phyloP scores from a whole-genome alignment of 306 rosid species.

The Astragalus glycyphyllos region DNA sequence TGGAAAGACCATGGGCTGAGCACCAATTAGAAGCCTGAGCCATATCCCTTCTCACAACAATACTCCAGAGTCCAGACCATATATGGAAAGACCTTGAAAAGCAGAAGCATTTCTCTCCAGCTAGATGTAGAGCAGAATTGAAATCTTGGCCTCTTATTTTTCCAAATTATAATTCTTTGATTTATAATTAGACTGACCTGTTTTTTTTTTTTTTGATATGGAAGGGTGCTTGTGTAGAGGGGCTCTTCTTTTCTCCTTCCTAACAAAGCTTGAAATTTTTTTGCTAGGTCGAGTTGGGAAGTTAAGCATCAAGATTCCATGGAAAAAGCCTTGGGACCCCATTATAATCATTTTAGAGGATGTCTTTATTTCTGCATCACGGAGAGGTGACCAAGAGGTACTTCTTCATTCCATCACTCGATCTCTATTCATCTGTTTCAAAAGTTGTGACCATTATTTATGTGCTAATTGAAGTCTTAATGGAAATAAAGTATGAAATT shows the following conservation, averaged over 20 bases:
- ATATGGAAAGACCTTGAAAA: constrained; percentile 6
- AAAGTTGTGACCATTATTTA: constrained; percentile 3
- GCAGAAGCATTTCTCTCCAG: constrained; percentile 9
- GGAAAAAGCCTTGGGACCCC: constrained; percentile 98
- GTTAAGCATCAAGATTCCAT: constrained; percentile 95
- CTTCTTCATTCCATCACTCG: constrained; percentile 16
- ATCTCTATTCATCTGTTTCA: constrained; percentile 20
- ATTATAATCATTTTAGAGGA: constrained; percentile 79
- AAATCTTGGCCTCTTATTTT: not conserved
- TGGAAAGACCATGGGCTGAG: constrained; percentile 2
- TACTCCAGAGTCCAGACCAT: not conserved
- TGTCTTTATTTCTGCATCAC: constrained; percentile 81
- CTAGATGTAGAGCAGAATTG: constrained; percentile 1
- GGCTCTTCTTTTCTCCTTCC: constrained; percentile 31
- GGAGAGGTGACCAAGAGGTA: constrained; percentile 91
- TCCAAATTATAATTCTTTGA: not conserved
- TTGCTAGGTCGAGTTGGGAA: constrained; percentile 83
- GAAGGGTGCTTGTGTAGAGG: constrained; percentile 19
- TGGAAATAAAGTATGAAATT: constrained; percentile 4
- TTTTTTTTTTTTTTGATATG: constrained; percentile 25
- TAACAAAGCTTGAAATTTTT: constrained; percentile 39
- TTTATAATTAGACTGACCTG: constrained; percentile 9
- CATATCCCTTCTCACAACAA: not conserved
- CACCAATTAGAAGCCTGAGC: constrained; percentile 9
- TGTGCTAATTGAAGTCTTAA: constrained; percentile 13